phyloP scores from a whole-genome alignment of 768 basidiomycete species.

The Trametes punicea region DNA sequence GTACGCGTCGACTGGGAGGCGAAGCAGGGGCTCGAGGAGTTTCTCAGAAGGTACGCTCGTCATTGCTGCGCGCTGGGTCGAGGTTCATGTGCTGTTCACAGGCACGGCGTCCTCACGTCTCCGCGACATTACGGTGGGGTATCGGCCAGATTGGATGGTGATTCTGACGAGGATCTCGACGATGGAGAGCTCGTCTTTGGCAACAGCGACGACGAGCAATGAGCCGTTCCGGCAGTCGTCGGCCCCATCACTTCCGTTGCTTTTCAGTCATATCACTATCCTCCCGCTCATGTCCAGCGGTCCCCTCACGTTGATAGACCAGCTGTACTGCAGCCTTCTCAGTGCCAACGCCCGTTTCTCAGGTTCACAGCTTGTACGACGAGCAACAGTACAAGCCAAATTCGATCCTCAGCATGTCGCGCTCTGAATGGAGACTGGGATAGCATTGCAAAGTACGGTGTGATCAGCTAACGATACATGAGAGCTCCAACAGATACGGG shows the following conservation, averaged over 20 bases:
- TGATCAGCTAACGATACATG: background rate
- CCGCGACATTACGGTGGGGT: constrained; percentile 33
- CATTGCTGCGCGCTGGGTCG: background rate
- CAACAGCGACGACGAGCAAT: constrained; percentile 29
- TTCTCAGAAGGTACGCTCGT: constrained; percentile 51
- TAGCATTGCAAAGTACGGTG: background rate
- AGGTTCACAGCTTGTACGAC: no score
- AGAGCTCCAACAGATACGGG: background rate
- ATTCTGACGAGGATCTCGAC: constrained; percentile 45
- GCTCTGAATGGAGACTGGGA: no score
- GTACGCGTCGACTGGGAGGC: constrained; percentile 88
- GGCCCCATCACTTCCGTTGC: no score
- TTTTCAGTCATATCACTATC: no score
- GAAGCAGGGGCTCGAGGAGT: constrained; percentile 60
- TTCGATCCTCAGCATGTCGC: no score
- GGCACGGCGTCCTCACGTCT: constrained; percentile 41
- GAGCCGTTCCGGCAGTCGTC: no score
- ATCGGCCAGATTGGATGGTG: constrained; percentile 39
- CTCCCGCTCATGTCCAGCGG: no score
- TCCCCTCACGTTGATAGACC: no score
- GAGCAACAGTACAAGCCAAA: no score
- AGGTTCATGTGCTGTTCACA: constrained; percentile 13
- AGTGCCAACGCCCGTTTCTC: no score
- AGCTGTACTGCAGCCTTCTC: no score
- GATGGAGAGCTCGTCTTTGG: constrained; percentile 32